Evolutionary conservation across 2,329 filamentous ascomycete genomes (phyloP), one percentile per base, ranked within the genome.

Genomic region (Alternaria arbusti): DNA sequence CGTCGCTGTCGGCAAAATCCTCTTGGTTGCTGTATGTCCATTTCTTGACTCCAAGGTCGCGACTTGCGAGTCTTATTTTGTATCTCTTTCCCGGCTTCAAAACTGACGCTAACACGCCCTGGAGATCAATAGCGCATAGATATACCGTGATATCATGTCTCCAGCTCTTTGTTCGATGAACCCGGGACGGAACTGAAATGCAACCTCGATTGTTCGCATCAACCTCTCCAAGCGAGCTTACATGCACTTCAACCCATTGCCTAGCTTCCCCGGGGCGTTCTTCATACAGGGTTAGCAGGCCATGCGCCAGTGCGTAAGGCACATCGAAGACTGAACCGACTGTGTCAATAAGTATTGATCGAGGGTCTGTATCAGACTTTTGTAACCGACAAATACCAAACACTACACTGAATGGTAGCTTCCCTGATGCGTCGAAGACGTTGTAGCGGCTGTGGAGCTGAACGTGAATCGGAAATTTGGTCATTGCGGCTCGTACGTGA

Each of bases 321-420:
- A 59, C 57, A 36, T 54, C 57, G 17, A 59, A 54, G 17, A 54
- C 49, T 20, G 57, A 46, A 22, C 47, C 57, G 12, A 20, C 57
- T 1, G 40, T 54, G 15, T 46, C 49, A 13, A 59, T 43, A 11
- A 59, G 49, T 54, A 59, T 36, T 43, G 57, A 9, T 25, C 43
- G 49, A 28, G 32, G 22, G 30, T 55, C 50, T 11, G 30, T 49
- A 15, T 59, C 43, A 13, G 50, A 43, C 28, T 36, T 46, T 15
- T 30, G 30, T 13, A 36, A 3, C 25, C 57, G 57, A 32, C 57
- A 55, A 13, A 59, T 17, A 23, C 57, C 50, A 25, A 54, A 55
- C 7, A 47, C 50, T 3, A 54, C 30, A 55, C 50, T 49, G 28
- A 54, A 56, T 10, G 30, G 57, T 44, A 50, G 17, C 23, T 17